Evolutionary conservation across 371 early-diverging fungal genomes (phyloP).

Genomic region (Mortierella sp.): DNA sequence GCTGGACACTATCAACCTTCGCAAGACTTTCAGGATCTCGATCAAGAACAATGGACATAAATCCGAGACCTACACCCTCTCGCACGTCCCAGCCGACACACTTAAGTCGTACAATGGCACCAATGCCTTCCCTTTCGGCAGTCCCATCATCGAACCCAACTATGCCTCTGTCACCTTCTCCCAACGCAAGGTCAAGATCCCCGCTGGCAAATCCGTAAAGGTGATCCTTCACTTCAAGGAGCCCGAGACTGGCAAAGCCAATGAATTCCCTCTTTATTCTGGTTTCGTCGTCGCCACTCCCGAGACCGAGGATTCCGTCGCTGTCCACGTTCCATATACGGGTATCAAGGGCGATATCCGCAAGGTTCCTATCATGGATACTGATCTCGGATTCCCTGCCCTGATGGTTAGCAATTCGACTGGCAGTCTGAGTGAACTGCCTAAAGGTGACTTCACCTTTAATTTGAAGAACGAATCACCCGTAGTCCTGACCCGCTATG

Average conservation of each 20-base stretch:
- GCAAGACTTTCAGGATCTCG: constrained; percentile 59
- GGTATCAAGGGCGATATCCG: constrained; percentile 62
- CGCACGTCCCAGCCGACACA: constrained; percentile 58
- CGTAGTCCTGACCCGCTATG: constrained; percentile 1
- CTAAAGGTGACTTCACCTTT: constrained; percentile 9
- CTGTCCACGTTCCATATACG: constrained; percentile 63
- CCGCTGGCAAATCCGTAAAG: constrained; percentile 55
- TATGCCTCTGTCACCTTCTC: constrained; percentile 54
- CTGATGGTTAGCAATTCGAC: neutral
- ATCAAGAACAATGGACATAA: constrained; percentile 69
- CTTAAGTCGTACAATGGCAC: constrained; percentile 55
- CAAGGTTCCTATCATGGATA: constrained; percentile 61
- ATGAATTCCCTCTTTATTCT: constrained; percentile 49
- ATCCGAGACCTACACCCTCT: constrained; percentile 62
- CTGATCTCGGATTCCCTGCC: constrained; percentile 10
- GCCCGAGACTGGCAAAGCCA: constrained; percentile 50
- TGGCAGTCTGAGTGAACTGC: neutral
- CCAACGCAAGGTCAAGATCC: constrained; percentile 40
- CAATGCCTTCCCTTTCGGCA: constrained; percentile 27
- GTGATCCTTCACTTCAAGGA: constrained; percentile 56
- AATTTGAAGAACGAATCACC: constrained; percentile 16
- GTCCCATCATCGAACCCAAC: constrained; percentile 37
- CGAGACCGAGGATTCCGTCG: constrained; percentile 11
- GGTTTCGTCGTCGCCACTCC: constrained; percentile 43
- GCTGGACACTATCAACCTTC: constrained; percentile 64